Percentiles rank a stretch among this genome's conserved stretches.
Evolutionary conservation across 352 stramenopile species (phyloP).

Genomic region (Globisporangium spiculum): DNA sequence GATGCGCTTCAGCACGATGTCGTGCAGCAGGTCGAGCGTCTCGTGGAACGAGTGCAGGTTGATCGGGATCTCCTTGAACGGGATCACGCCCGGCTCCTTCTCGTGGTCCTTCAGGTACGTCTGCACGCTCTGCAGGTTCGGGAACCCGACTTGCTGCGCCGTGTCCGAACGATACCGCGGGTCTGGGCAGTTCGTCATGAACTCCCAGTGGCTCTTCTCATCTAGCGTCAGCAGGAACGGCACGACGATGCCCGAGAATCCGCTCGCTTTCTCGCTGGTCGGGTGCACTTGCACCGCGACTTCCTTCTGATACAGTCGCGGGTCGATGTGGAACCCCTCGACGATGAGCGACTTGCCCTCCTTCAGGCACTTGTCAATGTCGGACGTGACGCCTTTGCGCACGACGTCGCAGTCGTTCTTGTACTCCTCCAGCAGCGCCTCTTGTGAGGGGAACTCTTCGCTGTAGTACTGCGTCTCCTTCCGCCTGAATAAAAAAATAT

Average conservation of each 20-base stretch:
- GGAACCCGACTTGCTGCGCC: slow-evolving; percentile 43
- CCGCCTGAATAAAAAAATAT: slow-evolving; percentile 14
- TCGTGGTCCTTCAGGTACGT: slow-evolving; percentile 59
- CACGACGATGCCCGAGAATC: slow-evolving; percentile 71
- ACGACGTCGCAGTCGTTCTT: slow-evolving; percentile 78
- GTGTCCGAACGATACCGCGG: slow-evolving; percentile 69
- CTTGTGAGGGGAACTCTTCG: slow-evolving; percentile 54
- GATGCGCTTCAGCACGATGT: slow-evolving; percentile 83
- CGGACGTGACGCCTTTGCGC: slow-evolving; percentile 74
- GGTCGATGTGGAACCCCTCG: slow-evolving; percentile 85
- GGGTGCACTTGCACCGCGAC: slow-evolving; percentile 33
- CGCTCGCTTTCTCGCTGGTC: slow-evolving; percentile 22
- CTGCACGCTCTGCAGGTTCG: slow-evolving; percentile 80
- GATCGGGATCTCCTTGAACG: slow-evolving; percentile 78
- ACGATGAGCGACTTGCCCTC: slow-evolving; percentile 89
- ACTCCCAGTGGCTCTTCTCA: slow-evolving; percentile 62
- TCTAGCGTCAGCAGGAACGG: slow-evolving; percentile 77
- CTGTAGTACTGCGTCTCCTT: slow-evolving; percentile 70
- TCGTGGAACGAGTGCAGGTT: slow-evolving; percentile 85
- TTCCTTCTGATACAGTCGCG: slow-evolving; percentile 79
- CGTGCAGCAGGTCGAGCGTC: slow-evolving; percentile 83
- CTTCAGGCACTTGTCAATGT: slow-evolving; percentile 89
- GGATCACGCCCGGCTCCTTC: slow-evolving; percentile 36
- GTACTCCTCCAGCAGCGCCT: slow-evolving; percentile 67
- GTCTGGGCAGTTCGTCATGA: slow-evolving; percentile 83